Evolutionary conservation across 768 basidiomycete species (phyloP).

Genomic region (Suillus plorans): DNA sequence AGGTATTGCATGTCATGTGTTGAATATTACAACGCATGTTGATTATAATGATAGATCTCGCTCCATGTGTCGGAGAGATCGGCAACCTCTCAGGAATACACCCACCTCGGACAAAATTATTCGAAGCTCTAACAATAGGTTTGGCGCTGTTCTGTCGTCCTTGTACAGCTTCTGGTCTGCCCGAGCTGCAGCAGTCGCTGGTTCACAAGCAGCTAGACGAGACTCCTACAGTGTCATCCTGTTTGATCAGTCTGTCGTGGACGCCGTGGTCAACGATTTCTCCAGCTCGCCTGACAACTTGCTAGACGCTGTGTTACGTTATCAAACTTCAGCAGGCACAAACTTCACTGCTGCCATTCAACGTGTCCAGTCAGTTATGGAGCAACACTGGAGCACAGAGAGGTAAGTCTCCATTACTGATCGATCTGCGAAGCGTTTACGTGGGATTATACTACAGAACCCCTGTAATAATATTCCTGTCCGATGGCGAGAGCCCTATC

Average conservation of each 20-base stretch:
- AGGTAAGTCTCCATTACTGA: conserved; percentile 29
- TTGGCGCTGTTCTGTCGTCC: conserved; percentile 60
- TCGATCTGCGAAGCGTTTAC: background rate
- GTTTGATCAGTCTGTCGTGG: conserved; percentile 33
- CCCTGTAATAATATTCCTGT: conserved; percentile 52
- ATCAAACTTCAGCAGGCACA: conserved; percentile 37
- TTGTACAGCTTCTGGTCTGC: conserved; percentile 59
- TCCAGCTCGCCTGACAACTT: conserved; percentile 44
- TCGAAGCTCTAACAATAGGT: conserved; percentile 41
- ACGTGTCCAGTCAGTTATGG: conserved; percentile 38
- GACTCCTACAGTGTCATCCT: conserved; percentile 59
- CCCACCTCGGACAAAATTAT: conserved; percentile 41
- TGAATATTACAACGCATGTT: background rate
- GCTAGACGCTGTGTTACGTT: conserved; percentile 36
- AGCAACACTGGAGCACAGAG: conserved; percentile 49
- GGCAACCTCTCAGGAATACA: conserved; percentile 24
- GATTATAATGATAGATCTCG: conserved; percentile 24
- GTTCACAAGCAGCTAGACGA: conserved; percentile 31
- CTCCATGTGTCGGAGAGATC: background rate
- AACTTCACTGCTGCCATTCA: conserved; percentile 42
- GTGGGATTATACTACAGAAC: conserved; percentile 23
- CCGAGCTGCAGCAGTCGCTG: conserved; percentile 38
- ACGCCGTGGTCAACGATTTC: conserved; percentile 45
- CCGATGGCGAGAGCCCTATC: conserved; percentile 50
- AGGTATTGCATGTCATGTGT: conserved; percentile 26